Conservation (phyloP, 176 grass and related monocot genomes). For the Zea mays region DNA sequence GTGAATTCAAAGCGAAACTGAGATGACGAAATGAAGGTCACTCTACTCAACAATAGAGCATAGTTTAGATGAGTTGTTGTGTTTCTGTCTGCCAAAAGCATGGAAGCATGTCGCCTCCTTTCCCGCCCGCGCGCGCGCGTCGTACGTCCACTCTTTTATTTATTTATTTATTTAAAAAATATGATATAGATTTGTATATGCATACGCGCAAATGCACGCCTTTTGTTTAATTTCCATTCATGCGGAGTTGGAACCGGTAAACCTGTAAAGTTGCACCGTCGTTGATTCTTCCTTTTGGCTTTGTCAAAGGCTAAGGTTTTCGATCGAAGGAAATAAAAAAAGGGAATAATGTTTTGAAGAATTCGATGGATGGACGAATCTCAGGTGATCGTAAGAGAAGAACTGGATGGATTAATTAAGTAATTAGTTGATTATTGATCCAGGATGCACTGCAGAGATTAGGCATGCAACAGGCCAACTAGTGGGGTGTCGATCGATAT, state of each 20-base stretch:
- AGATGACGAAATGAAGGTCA: slow-evolving; percentile 32
- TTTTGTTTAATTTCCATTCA: not conserved
- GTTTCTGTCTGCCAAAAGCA: slow-evolving; percentile 55
- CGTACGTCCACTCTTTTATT: slow-evolving; percentile 10
- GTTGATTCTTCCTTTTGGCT: not conserved
- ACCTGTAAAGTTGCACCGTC: slow-evolving; percentile 22
- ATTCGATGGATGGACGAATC: not conserved
- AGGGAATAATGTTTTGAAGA: not conserved
- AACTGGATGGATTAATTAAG: not conserved
- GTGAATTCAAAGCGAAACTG: slow-evolving; percentile 25
- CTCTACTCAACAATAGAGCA: slow-evolving; percentile 33
- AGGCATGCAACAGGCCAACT: not conserved
- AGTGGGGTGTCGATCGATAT: too few species aligned
- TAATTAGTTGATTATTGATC: too few species aligned
- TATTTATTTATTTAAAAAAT: not conserved
- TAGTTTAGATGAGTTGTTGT: slow-evolving; percentile 17
- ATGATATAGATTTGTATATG: not conserved
- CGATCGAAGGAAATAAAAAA: not conserved
- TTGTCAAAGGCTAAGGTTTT: not conserved
- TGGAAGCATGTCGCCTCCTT: slow-evolving; percentile 57
- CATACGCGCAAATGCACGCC: not conserved
- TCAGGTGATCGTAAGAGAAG: not conserved
- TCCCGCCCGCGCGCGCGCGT: not conserved
- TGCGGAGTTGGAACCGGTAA: not conserved
- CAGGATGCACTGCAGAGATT: not conserved